Evolutionary conservation across 164 flowering plant genomes (phyloP), one percentile per base, ranked within the genome.

Genomic region (Chloranthus sessilifolius): DNA sequence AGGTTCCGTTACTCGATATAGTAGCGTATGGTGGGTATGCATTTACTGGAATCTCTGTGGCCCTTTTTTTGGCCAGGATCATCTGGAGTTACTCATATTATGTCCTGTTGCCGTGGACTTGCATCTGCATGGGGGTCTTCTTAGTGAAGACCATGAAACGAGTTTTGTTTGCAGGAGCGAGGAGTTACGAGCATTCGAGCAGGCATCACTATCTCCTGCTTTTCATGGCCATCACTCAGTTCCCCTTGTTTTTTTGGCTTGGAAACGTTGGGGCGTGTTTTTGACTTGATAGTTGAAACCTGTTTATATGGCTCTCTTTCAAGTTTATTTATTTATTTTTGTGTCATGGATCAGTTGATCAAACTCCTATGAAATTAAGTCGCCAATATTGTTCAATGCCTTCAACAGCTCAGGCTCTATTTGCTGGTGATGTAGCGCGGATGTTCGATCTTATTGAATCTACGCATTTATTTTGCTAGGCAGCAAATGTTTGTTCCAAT

Each of bases 1-100:
- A 63, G 33, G 75, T 73, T 19, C 75, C 77, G 1, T 20, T 73
- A 40, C 55, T 76, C 25, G 80, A 76, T 58, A 62, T 76, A 37
- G 73, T 76, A 14, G 75, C 75, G 0, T 76, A 76, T 38, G 74
- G 63, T 6, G 80, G 80, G 15, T 76, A 76, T 58, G 65, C 77
- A 14, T 75, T 72, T 58, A 39, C 64, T 0, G 80, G 77, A 11
- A 55, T 72, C 43, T 72, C 66, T 19, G n/a, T 75, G 17, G 66
- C 74, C 22, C 49, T 75, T 22, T n/a, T n/a, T n/a, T 47, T 75
- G 37, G 75, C 77, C 7, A 67, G 59, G 58, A 53, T 72, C 16
- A 7, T 72, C 8, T 63, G 60, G 66, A 53, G 64, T 15, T 72
- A 69, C 11, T 56, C 76, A 2, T 70, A 70, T 52, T 67, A 68